Percentiles rank a stretch among this genome's conserved stretches.
Evolutionary conservation across 192 early-diverging fungal genomes (phyloP).

Genomic region (Backusella tuberculispora): DNA sequence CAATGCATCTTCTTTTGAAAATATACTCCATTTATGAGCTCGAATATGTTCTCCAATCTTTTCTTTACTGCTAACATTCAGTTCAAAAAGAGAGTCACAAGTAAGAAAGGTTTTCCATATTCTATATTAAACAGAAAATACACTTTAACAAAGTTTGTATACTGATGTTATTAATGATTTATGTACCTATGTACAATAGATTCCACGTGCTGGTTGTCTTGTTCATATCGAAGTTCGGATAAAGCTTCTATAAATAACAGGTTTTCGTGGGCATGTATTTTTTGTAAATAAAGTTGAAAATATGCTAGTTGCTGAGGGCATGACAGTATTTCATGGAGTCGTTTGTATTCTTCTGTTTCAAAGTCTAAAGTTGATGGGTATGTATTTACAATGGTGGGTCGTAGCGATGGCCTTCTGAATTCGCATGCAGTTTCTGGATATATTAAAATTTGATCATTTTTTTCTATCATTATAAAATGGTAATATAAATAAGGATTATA

Average conservation of each 20-base stretch:
- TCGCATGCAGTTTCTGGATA: not conserved
- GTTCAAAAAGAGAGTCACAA: conserved; percentile 28
- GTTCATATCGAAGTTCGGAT: conserved; percentile 26
- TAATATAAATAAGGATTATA: not conserved
- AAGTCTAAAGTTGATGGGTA: not conserved
- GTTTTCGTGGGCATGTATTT: conserved; percentile 34
- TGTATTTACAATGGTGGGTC: not conserved
- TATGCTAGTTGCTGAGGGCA: conserved; percentile 24
- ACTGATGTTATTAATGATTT: not conserved
- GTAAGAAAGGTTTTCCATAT: conserved; percentile 40
- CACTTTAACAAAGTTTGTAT: not conserved
- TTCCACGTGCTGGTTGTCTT: conserved; percentile 9
- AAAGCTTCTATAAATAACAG: conserved; percentile 41
- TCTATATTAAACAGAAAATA: conserved; percentile 19
- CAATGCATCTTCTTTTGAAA: conserved; percentile 3
- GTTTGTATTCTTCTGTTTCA: conserved; percentile 2
- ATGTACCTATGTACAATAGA: conserved; percentile 27
- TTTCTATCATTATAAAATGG: not conserved
- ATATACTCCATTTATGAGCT: conserved; percentile 21
- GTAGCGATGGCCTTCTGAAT: not conserved
- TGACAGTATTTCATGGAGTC: conserved; percentile 32
- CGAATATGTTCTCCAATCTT: conserved; percentile 5
- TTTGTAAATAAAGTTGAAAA: conserved; percentile 33
- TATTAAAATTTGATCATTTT: not conserved
- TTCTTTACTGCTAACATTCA: conserved; percentile 31